These are phyloP conservation scores for Anaeromyces robustus DNA, from an alignment of 192 early-diverging fungal genomes.

Conservation along the genomic window DNA sequence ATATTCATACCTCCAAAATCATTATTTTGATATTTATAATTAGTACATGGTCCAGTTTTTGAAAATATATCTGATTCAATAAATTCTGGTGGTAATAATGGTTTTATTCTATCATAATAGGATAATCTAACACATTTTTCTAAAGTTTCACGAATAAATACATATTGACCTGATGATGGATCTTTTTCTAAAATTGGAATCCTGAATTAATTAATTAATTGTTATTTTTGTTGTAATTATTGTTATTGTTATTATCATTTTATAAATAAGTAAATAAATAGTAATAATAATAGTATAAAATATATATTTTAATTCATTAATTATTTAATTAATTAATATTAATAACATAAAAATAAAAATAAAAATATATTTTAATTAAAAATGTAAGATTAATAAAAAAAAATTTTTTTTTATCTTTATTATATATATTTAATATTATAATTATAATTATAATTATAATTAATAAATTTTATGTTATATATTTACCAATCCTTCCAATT, in stretches of 20 bases:
- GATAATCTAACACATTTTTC: slow-evolving; percentile 70
- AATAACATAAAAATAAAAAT: too few relatives aligned
- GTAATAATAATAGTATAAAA: too few relatives aligned
- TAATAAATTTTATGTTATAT: background rate
- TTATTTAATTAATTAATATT: too few relatives aligned
- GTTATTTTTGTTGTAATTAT: too few relatives aligned
- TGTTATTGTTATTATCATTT: too few relatives aligned
- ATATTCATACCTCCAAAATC: slow-evolving; percentile 9
- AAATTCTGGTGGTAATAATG: slow-evolving; percentile 54
- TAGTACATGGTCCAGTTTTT: slow-evolving; percentile 41
- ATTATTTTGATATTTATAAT: slow-evolving; percentile 52
- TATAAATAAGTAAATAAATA: too few relatives aligned
- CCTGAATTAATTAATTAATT: slow-evolving; percentile 26
- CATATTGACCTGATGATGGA: slow-evolving; percentile 30
- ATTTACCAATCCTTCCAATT: slow-evolving; percentile 68
- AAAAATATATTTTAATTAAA: too few relatives aligned
- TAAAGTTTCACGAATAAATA: slow-evolving; percentile 76
- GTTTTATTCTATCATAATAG: slow-evolving; percentile 78
- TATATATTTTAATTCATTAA: too few relatives aligned
- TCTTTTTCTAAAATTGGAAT: slow-evolving; percentile 28
- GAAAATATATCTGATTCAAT: slow-evolving; percentile 33
- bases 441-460: too few relatives aligned
- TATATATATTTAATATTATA: too few relatives aligned
- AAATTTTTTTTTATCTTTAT: too few relatives aligned
- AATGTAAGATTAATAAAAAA: too few relatives aligned